phyloP scores from a whole-genome alignment of 371 early-diverging fungal genomes.

The Capillidium heterosporum region DNA sequence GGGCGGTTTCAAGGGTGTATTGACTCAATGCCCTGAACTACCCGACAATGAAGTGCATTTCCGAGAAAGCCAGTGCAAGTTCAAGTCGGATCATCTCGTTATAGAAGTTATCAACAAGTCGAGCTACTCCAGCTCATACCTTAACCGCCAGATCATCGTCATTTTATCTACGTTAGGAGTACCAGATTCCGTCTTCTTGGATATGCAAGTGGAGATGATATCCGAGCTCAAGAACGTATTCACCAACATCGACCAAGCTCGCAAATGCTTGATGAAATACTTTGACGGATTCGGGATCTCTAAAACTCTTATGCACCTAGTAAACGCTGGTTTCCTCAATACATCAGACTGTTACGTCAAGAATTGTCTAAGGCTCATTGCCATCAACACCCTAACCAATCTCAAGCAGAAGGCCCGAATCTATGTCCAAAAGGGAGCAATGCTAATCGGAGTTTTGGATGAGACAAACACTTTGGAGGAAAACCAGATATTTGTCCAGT shows the following conservation, averaged over 20 bases:
- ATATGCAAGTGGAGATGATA: slow-evolving; percentile 26
- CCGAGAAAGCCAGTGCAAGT: slow-evolving; percentile 52
- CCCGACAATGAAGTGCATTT: slow-evolving; percentile 18
- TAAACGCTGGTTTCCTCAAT: slow-evolving; percentile 34
- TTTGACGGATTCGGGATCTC: slow-evolving; percentile 34
- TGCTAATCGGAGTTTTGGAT: slow-evolving; percentile 63
- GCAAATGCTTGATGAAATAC: slow-evolving; percentile 22
- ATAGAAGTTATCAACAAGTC: slow-evolving; percentile 45
- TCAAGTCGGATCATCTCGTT: slow-evolving; percentile 30
- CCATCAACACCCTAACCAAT: slow-evolving; percentile 30
- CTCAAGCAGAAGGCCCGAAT: slow-evolving; percentile 51
- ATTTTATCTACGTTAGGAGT: slow-evolving; percentile 45
- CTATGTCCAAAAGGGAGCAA: slow-evolving; percentile 40
- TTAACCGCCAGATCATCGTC: slow-evolving; percentile 58
- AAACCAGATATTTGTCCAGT: slow-evolving; percentile 49
- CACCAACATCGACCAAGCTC: slow-evolving; percentile 20
- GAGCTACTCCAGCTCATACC: slow-evolving; percentile 29
- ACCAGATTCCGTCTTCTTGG: slow-evolving; percentile 27
- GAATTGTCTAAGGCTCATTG: slow-evolving; percentile 31
- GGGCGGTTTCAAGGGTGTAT: slow-evolving; percentile 62
- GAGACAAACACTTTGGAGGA: slow-evolving; percentile 43
- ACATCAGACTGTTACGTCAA: slow-evolving; percentile 29
- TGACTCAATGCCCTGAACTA: slow-evolving; percentile 8
- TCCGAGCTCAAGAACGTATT: slow-evolving; percentile 23
- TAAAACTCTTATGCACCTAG: slow-evolving; percentile 23